Base-by-base conservation (phyloP, 345 rosid species). In the Gossypium longicalyx region DNA sequence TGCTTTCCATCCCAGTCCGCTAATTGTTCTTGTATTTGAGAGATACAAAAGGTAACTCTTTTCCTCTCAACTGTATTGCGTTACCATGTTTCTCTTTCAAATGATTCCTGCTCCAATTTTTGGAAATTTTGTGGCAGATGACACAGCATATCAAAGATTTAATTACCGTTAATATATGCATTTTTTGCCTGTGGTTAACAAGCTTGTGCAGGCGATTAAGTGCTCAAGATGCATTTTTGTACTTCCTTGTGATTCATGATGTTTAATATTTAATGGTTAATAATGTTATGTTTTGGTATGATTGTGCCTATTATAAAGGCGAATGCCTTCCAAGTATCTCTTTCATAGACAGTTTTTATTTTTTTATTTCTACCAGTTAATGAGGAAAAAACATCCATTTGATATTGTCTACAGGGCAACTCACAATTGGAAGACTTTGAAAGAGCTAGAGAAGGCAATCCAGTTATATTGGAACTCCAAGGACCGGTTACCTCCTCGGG, bases 401-500 rank as follows among this genome's bases (percentile, higher is more conserved):
- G 13, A 44, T 78, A 67, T 61, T 77, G 56, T 77, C 41, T 20
- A 57, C 82, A 94, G 98, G 90, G 94, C 97, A 65, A 82, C 85
- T 75, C 83, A 85, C 71, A 94, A 94, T 76, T 94, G 98, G 97
- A 90, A 87, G 80, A 87, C 90, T 65, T 77, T 94, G 83, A 88
- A 91, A 85, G 97, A 88, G 87, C 87, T 94, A 63, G 97, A 92
- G 86, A 86, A 86, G 81, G 98, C 98, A 3, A 80, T 88, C 67
- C 82, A 87, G 82, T 91, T 92, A 62, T 92, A 92, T 43, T 89
- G 98, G 97, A 79, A 78, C 44, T 82, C 91, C 9, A 94, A 89
- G 80, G 97, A 94, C 81, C 88, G 91, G 58, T 78, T 90, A 79
- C 98, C 98, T 23, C 98, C 98, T 74, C 83, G 97, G 85, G 98